phyloP scores from a whole-genome alignment of 306 rosid species.

The Oxytropis ochrocephala region DNA sequence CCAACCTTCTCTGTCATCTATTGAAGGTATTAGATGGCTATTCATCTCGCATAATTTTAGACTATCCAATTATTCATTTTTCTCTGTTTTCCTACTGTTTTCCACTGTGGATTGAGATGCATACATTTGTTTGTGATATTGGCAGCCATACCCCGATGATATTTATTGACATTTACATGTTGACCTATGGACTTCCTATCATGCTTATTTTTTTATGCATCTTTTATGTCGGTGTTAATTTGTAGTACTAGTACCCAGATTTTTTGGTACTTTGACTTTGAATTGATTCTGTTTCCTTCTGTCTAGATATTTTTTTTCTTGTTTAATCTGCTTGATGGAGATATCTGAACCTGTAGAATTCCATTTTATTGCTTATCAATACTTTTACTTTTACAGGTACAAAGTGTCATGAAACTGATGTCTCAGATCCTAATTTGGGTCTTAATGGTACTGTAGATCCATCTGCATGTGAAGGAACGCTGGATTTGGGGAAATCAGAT shows the following conservation, averaged over 20 bases:
- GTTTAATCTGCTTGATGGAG: not conserved
- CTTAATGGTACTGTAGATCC: conserved; percentile 28
- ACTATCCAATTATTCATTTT: not conserved
- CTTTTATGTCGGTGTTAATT: not conserved
- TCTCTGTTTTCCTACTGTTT: not conserved
- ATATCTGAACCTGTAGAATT: not conserved
- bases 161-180: not conserved
- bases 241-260: not conserved
- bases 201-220: not conserved
- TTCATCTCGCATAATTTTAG: not conserved
- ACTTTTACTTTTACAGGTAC: conserved; percentile 36
- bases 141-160: not conserved
- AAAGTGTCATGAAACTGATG: conserved; percentile 26
- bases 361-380: conserved; percentile 2
- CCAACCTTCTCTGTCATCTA: conserved; percentile 30
- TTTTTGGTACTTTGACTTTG: not conserved
- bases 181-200: not conserved
- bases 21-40: conserved; percentile 41
- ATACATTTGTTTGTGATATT: not conserved
- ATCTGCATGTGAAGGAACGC: conserved; percentile 26
- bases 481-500: conserved; percentile 35
- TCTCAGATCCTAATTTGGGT: conserved; percentile 21
- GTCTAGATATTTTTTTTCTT: not conserved
- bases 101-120: not conserved
- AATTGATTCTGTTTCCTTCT: not conserved